Evolutionary conservation across 2,329 filamentous ascomycete species (phyloP).

Genomic region (Monosporascus cannonballus): DNA sequence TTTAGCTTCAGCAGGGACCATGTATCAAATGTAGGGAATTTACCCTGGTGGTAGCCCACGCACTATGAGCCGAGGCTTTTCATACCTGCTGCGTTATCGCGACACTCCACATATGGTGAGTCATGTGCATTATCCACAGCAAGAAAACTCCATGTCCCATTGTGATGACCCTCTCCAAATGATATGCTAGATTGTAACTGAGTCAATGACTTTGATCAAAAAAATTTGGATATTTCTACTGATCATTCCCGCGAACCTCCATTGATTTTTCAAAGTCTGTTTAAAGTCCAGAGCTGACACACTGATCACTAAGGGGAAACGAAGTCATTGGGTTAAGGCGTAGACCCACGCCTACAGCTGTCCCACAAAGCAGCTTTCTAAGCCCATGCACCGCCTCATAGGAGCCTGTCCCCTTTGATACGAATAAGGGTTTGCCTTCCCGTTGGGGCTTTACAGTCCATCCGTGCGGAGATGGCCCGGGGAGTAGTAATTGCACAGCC

Average conservation of each 20-base stretch:
- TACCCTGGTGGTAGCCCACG: no score
- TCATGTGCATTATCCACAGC: not conserved
- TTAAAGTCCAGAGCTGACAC: not conserved
- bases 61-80: no score
- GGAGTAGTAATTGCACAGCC: no score
- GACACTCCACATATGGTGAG: conserved; percentile 1
- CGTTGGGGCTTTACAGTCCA: no score
- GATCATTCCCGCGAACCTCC: not conserved
- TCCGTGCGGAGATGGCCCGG: no score
- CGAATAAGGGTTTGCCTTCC: no score
- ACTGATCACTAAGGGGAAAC: not conserved
- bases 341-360: not conserved
- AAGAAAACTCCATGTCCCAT: conserved; percentile 3
- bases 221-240: conserved; percentile 23
- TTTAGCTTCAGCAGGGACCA: no score
- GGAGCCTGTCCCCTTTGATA: no score
- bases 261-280: not conserved
- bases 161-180: conserved; percentile 30
- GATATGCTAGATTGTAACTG: conserved; percentile 45
- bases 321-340: not conserved
- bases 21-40: no score
- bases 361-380: not conserved
- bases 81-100: no score
- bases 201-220: conserved; percentile 28
- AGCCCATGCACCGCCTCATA: not conserved